Conservation (phyloP, 148 eudicot genomes). For the Camellia sinensis region DNA sequence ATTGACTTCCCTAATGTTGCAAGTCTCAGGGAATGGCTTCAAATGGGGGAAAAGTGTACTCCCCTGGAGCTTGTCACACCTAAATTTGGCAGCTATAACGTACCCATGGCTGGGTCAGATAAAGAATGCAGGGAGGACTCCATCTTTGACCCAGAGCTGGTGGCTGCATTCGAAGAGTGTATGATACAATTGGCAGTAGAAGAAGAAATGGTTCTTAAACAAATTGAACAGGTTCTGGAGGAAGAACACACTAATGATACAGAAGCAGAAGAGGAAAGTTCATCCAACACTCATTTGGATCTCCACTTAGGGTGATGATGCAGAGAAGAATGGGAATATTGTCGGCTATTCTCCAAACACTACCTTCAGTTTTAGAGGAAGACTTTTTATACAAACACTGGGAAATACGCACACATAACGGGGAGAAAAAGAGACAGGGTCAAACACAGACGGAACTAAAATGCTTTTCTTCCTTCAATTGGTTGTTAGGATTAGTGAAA, state of each 20-base stretch:
- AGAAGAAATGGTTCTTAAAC: constrained; percentile 28
- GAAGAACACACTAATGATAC: background rate
- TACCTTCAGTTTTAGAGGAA: no score
- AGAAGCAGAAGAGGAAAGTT: background rate
- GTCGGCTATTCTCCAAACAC: background rate
- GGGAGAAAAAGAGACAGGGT: no score
- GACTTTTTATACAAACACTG: no score
- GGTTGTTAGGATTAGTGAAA: no score
- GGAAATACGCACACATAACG: no score
- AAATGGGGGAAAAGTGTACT: constrained; percentile 12
- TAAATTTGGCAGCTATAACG: constrained; percentile 26
- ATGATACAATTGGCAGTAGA: constrained; percentile 30
- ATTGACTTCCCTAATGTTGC: constrained; percentile 17
- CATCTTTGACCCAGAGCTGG: constrained; percentile 26
- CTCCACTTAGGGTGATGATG: background rate
- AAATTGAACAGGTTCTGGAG: constrained; percentile 10
- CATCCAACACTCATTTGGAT: background rate
- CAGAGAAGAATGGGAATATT: background rate
- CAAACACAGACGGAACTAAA: no score
- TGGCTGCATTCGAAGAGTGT: constrained; percentile 33
- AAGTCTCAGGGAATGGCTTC: constrained; percentile 20
- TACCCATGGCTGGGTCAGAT: background rate
- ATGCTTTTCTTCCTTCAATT: no score
- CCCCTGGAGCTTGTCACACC: constrained; percentile 27
- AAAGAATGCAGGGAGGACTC: constrained; percentile 7